A percentile compares a stretch with the other conserved stretches of the same genome.
These are phyloP conservation scores for Paspalum notatum DNA, from an alignment of 176 grass and related monocot genomes.

Conservation along the genomic window DNA sequence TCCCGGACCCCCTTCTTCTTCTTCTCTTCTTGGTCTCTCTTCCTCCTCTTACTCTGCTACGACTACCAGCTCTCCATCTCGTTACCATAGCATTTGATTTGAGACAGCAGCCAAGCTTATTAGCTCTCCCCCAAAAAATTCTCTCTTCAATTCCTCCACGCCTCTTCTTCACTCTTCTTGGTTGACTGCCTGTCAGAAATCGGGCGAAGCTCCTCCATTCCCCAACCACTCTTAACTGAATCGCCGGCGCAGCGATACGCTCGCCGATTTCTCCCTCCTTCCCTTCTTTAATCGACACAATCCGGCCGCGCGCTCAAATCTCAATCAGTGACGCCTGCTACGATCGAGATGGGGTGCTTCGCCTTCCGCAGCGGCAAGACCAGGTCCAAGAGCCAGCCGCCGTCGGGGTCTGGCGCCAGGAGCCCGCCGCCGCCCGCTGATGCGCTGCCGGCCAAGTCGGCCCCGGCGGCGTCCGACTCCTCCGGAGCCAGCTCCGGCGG, in stretches of 20 bases:
- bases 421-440: no score
- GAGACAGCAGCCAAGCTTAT: no score
- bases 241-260: background rate
- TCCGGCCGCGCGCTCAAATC: no score
- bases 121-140: no score
- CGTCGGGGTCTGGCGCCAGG: background rate
- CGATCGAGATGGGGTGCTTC: conserved; percentile 59
- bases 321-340: background rate
- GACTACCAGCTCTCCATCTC: no score
- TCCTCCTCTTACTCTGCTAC: no score
- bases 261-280: background rate
- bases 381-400: conserved; percentile 20
- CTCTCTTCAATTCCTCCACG: background rate
- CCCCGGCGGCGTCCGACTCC: background rate
- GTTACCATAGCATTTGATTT: background rate
- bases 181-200: background rate
- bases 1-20: no score
- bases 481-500: no score
- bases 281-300: no score
- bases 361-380: conserved; percentile 43
- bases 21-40: no score
- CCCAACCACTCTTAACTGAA: background rate
- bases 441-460: conserved; percentile 24
- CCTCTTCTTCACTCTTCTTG: background rate
- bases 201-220: background rate